These are phyloP conservation scores for Puccinia novopanici DNA, from an alignment of 1,284 basidiomycete species.

Conservation along the genomic window DNA sequence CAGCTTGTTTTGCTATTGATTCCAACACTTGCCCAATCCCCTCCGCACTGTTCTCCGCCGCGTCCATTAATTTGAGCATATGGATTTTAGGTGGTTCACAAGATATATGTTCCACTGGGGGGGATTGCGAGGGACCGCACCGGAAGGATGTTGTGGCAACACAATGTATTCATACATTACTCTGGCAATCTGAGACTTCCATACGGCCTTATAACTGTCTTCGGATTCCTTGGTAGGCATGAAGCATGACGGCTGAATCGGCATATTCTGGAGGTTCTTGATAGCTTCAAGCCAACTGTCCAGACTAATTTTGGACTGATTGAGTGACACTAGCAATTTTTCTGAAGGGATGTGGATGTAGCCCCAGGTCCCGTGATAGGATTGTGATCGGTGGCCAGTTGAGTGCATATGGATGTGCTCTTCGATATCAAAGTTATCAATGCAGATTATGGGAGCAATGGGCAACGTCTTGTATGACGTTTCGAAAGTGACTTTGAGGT, in stretches of 20 bases:
- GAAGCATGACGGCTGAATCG: neutral
- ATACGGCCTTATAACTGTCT: neutral
- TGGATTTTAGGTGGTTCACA: neutral
- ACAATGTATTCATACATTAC: neutral
- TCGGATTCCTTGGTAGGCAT: neutral
- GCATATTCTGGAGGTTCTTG: neutral
- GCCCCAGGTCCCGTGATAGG: no score
- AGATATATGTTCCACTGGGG: neutral
- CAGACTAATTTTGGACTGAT: neutral
- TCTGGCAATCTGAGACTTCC: neutral
- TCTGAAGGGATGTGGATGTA: no score
- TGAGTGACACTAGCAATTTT: no score
- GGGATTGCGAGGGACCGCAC: neutral
- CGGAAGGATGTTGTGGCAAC: neutral
- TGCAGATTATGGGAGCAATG: no score
- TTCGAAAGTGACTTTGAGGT: no score
- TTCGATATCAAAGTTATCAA: no score
- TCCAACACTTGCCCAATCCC: conserved; percentile 11
- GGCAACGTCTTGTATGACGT: no score
- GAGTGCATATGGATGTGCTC: no score
- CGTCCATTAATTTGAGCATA: conserved; percentile 29
- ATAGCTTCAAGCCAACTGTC: neutral
- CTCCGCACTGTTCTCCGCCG: conserved; percentile 9
- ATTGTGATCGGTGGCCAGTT: no score
- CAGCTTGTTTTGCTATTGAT: neutral